Conservation (phyloP, 495 filamentous ascomycete genomes). For the Choiromyces venosus region DNA sequence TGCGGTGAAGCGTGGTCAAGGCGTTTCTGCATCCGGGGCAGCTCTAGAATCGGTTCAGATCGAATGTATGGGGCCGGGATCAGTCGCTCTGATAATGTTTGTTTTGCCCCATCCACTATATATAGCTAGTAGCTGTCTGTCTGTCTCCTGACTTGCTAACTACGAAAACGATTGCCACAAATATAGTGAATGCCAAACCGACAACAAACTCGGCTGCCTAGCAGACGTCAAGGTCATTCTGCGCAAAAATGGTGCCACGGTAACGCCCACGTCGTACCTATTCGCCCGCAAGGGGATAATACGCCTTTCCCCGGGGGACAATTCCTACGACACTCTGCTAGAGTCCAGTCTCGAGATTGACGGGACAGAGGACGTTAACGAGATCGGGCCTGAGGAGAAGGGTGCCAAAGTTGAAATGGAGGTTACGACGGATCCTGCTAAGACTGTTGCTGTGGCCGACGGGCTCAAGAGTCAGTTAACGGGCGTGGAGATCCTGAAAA, state of each 20-base stretch:
- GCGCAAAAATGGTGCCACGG: slow-evolving; percentile 61
- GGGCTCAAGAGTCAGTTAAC: slow-evolving; percentile 51
- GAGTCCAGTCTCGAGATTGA: slow-evolving; percentile 75
- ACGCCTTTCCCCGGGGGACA: slow-evolving; percentile 58
- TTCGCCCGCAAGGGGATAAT: slow-evolving; percentile 69
- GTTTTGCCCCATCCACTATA: neutral
- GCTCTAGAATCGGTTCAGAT: slow-evolving; percentile 68
- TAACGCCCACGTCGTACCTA: slow-evolving; percentile 70
- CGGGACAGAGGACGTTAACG: slow-evolving; percentile 73
- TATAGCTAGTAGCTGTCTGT: neutral
- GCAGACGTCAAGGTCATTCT: slow-evolving; percentile 63
- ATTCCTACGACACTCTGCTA: slow-evolving; percentile 67
- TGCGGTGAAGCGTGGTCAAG: slow-evolving; percentile 82
- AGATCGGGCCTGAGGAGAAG: slow-evolving; percentile 56
- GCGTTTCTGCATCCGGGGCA: slow-evolving; percentile 63
- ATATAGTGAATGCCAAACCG: slow-evolving; percentile 61
- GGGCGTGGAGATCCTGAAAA: slow-evolving; percentile 59
- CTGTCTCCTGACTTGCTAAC: neutral
- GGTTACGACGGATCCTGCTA: slow-evolving; percentile 67
- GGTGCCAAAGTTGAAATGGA: slow-evolving; percentile 48
- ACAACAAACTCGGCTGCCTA: slow-evolving; percentile 66
- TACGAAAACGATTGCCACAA: slow-evolving; percentile 1
- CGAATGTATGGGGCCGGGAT: slow-evolving; percentile 74
- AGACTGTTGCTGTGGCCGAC: slow-evolving; percentile 61
- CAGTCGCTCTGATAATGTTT: slow-evolving; percentile 62